A percentile compares a stretch with the other conserved stretches of the same genome.
Conservation (phyloP, 2,329 filamentous ascomycete species). For the Aspergillus caelatus region DNA sequence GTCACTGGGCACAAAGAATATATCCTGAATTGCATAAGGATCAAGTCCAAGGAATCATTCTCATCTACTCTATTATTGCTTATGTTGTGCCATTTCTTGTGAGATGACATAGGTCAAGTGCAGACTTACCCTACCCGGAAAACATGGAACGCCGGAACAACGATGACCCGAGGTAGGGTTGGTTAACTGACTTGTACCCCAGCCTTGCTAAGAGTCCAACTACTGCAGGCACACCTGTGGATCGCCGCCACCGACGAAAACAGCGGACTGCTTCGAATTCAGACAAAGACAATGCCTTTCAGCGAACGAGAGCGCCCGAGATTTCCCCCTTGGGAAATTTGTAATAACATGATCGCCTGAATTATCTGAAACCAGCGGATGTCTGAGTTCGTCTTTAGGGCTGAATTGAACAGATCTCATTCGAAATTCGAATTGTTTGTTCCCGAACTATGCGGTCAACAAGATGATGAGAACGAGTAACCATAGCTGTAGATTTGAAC, state of each 20-base stretch:
- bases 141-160: background rate
- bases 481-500: background rate
- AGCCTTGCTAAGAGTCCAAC: slow-evolving; percentile 1
- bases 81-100: too few species aligned
- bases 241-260: slow-evolving; percentile 5
- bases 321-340: background rate
- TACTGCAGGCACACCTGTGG: slow-evolving; percentile 2
- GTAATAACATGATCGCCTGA: background rate
- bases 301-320: background rate
- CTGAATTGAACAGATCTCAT: background rate
- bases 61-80: background rate
- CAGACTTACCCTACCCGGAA: background rate
- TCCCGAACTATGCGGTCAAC: background rate
- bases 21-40: background rate
- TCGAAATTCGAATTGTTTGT: background rate
- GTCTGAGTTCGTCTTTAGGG: background rate
- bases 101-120: background rate
- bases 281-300: background rate
- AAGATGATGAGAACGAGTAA: background rate
- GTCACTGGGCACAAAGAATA: background rate
- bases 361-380: background rate
- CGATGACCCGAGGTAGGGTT: background rate
- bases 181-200: background rate
- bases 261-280: slow-evolving; percentile 2
- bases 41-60: background rate